These are phyloP conservation scores for Crithidia brevicula DNA, from an alignment of 208 protist species.

Conservation along the genomic window DNA sequence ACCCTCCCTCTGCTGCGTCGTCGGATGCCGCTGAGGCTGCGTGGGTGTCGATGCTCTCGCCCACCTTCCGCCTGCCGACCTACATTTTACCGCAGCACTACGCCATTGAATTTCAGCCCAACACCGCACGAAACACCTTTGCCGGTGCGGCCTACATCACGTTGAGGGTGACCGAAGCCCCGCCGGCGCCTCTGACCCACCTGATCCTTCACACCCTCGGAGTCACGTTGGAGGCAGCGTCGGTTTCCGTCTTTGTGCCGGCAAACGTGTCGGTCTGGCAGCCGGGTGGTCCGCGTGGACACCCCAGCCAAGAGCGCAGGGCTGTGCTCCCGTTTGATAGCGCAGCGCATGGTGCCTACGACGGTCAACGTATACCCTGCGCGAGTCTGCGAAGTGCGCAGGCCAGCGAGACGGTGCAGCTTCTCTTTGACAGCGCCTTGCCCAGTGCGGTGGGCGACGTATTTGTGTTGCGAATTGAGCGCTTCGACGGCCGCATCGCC, in stretches of 20 bases:
- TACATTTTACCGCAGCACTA: slow-evolving; percentile 48
- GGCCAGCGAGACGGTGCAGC: slow-evolving; percentile 41
- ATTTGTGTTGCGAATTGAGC: slow-evolving; percentile 41
- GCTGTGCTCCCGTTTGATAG: background rate
- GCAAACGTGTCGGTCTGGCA: background rate
- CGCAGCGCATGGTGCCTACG: background rate
- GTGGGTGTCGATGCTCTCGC: slow-evolving; percentile 16
- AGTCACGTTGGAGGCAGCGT: slow-evolving; percentile 11
- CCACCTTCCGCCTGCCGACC: slow-evolving; percentile 28
- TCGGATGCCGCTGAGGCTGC: background rate
- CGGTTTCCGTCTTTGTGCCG: slow-evolving; percentile 10
- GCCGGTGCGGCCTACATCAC: slow-evolving; percentile 35
- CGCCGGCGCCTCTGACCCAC: slow-evolving; percentile 20
- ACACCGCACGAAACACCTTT: slow-evolving; percentile 25
- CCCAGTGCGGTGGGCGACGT: slow-evolving; percentile 36
- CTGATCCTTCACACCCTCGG: slow-evolving; percentile 51
- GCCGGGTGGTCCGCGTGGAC: background rate
- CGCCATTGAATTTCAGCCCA: slow-evolving; percentile 48
- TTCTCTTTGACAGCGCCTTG: slow-evolving; percentile 39
- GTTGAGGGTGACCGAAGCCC: slow-evolving; percentile 24
- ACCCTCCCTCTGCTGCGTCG: background rate
- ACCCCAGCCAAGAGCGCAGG: slow-evolving; percentile 11
- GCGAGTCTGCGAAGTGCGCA: slow-evolving; percentile 1
- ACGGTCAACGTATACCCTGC: slow-evolving; percentile 22
- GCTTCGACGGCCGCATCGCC: slow-evolving; percentile 51